Base-by-base conservation (phyloP, 441 rosid genomes). In the Arabidopsis lyrata region DNA sequence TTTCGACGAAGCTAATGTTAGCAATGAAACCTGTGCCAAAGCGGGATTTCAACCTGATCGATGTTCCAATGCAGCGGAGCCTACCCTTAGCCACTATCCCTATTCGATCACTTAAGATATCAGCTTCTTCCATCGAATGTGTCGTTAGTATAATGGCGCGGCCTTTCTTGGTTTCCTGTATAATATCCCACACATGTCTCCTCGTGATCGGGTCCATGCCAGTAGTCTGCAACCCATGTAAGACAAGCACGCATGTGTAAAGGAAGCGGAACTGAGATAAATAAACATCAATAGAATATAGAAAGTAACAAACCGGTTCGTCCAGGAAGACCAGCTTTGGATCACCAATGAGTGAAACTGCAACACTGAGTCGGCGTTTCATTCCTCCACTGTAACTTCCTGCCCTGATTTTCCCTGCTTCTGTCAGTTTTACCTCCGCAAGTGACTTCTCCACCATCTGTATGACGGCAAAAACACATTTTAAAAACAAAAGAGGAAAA, bases 61-160 rank as follows among this genome's bases (percentile, higher is more conserved):
- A 88, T 67, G 91, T 92, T 78, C 97, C 97, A 50, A 88, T 78
- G 83, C 97, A 92, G 68, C 91, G 90, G 55, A 95, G 95, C 79
- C 91, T 83, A 45, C 99, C 97, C 86, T 95, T 95, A 50, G 97
- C 97, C 99, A 95, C 89, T 49, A 92, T 95, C 72, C 92, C 96
- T 44, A 95, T 92, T 32, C 95, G 88, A 80, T 95, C 99, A 81
- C 99, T 84, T 69, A 92, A 72, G 44, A 95, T 88, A 74, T 90
- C 99, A 47, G 97, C 98, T 84, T 92, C 97, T 80, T 95, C 98
- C 97, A 88, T 88, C 1, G 99, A 95, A 86, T 95, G 99, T n/a
- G 99, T 95, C 8, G 97, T 92, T 60, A 92, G 78, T 69, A 95
- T 72, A 68, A 95, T 92, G 70, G 90, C 92, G 6, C 96, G 90